Evolutionary conservation across 805 yeast species (phyloP).

Genomic region (Candida argentea): DNA sequence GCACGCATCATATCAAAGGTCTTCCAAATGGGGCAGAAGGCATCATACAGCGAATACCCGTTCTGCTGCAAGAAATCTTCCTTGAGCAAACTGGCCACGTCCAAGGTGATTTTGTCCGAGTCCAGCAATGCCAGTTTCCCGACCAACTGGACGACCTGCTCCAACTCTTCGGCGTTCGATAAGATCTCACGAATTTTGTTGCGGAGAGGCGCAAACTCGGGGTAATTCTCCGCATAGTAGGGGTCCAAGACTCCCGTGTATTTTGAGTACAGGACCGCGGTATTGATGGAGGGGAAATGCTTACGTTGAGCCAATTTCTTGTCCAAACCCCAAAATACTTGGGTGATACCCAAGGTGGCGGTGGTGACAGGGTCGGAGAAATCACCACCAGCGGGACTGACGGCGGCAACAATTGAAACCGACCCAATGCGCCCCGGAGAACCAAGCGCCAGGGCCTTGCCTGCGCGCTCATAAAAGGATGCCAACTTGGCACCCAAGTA

Average conservation of each 20-base stretch:
- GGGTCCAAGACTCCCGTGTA: conserved; percentile 81
- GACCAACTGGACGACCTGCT: conserved; percentile 97
- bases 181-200: conserved; percentile 88
- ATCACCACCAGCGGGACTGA: conserved; percentile 99
- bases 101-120: conserved; percentile 92
- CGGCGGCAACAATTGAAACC: conserved; percentile 98
- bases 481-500: conserved; percentile 98
- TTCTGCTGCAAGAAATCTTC: conserved; percentile 99
- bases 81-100: conserved; percentile 82
- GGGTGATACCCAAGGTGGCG: conserved; percentile 98
- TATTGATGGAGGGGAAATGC: conserved; percentile 98
- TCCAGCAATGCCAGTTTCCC: conserved; percentile 98
- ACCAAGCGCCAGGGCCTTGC: conserved; percentile 90
- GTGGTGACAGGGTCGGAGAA: conserved; percentile 99
- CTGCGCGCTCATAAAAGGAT: conserved; percentile 99
- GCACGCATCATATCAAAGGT: conserved; percentile 97
- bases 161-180: conserved; percentile 95
- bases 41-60: conserved; percentile 97
- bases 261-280: conserved; percentile 93
- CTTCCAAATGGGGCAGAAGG: conserved; percentile 99
- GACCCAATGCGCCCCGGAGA: conserved; percentile 96
- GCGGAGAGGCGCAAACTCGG: conserved; percentile 87
- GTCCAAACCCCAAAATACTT: conserved; percentile 99
- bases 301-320: conserved; percentile 98
- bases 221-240: conserved; percentile 76